phyloP scores from a whole-genome alignment of 2,329 filamentous ascomycete genomes.

The Pyrenophora graminea region DNA sequence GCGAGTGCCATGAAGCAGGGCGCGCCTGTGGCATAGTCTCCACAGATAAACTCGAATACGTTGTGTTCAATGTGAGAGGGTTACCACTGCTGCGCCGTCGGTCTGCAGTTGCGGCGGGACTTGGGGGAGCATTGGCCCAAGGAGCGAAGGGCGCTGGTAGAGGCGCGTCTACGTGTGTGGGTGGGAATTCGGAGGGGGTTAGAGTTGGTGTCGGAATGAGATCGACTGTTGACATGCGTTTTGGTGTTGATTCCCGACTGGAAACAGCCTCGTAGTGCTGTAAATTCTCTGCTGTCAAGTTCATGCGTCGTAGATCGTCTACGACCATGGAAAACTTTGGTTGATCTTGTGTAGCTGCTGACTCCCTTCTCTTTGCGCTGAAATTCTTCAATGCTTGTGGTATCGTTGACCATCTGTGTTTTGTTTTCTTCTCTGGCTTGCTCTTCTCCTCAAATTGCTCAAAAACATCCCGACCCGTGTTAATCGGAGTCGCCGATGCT shows the following conservation, averaged over 20 bases:
- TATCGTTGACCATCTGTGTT: slow-evolving; percentile 33
- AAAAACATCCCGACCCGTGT: slow-evolving; percentile 9
- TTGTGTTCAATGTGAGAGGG: slow-evolving; percentile 16
- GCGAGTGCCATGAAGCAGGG: slow-evolving; percentile 21
- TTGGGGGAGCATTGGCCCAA: slow-evolving; percentile 27
- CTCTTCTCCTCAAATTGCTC: slow-evolving; percentile 14
- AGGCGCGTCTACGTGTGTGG: slow-evolving; percentile 9
- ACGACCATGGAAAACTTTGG: slow-evolving; percentile 15
- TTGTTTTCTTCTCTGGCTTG: slow-evolving; percentile 27
- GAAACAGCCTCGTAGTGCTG: slow-evolving; percentile 14
- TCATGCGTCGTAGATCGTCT: slow-evolving; percentile 17
- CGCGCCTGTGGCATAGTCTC: slow-evolving; percentile 18
- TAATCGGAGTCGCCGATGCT: slow-evolving; percentile 20
- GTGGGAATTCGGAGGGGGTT: slow-evolving; percentile 23
- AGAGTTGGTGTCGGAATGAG: slow-evolving; percentile 30
- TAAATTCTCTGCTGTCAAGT: slow-evolving; percentile 21
- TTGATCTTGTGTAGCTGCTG: slow-evolving; percentile 17
- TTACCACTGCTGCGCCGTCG: slow-evolving; percentile 18
- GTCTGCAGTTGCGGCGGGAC: slow-evolving; percentile 21
- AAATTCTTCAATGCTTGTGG: slow-evolving; percentile 29
- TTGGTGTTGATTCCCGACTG: slow-evolving; percentile 7
- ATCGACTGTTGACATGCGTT: slow-evolving; percentile 17
- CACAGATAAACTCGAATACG: slow-evolving; percentile 9
- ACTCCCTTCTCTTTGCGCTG: slow-evolving; percentile 21
- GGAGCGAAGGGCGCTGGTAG: slow-evolving; percentile 31